Conservation (phyloP, 129 eudicot species). For the Tagetes erecta region DNA sequence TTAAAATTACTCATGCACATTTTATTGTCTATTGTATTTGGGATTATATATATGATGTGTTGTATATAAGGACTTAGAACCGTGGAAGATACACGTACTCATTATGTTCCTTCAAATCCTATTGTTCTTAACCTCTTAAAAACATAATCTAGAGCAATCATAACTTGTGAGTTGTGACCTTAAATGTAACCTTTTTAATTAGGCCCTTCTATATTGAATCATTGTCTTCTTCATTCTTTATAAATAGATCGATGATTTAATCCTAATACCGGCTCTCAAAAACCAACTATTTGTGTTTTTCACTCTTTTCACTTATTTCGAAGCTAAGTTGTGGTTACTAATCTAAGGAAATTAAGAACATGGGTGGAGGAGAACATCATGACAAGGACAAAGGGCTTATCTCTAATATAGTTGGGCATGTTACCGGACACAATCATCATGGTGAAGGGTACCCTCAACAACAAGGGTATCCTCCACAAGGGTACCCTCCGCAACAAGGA, state of each 20-base stretch:
- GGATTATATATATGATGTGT: no score
- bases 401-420: constrained; percentile 53
- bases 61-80: no score
- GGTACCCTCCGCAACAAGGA: background rate
- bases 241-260: background rate
- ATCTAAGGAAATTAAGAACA: constrained; percentile 31
- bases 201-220: no score
- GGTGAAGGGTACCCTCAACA: constrained; percentile 42
- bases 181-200: no score
- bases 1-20: no score
- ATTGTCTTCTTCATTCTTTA: no score
- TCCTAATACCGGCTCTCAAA: background rate
- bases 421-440: constrained; percentile 48
- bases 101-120: no score
- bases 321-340: background rate
- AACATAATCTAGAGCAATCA: no score
- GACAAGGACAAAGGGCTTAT: constrained; percentile 62
- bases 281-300: background rate
- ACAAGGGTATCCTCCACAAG: background rate
- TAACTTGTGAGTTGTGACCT: no score
- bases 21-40: no score
- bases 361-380: constrained; percentile 55
- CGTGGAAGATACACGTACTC: no score
- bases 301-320: background rate
- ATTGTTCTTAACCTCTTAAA: no score